These are phyloP conservation scores for Moniliophthora roreri DNA, from an alignment of 1,284 basidiomycete species.

Conservation along the genomic window DNA sequence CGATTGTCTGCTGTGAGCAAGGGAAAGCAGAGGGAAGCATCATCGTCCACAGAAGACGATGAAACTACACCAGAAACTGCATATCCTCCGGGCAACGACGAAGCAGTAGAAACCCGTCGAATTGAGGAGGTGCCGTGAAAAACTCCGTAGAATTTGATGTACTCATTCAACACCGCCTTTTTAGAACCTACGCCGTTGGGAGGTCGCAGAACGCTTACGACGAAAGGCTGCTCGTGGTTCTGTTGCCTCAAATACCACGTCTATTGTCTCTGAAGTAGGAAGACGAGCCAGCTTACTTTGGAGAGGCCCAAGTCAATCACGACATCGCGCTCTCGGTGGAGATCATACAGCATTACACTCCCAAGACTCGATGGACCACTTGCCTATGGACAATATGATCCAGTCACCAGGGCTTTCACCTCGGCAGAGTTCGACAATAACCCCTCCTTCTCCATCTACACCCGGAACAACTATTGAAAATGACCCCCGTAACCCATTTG, in stretches of 20 bases:
- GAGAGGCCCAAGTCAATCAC: slow-evolving; percentile 32
- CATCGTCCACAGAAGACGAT: slow-evolving; percentile 26
- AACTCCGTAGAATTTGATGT: neutral
- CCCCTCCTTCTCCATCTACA: slow-evolving; percentile 31
- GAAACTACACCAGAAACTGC: slow-evolving; percentile 31
- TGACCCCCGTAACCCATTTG: slow-evolving; percentile 45
- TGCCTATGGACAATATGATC: slow-evolving; percentile 54
- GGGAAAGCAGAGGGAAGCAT: slow-evolving; percentile 21
- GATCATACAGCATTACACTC: slow-evolving; percentile 46
- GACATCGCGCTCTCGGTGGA: slow-evolving; percentile 33
- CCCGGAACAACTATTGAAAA: slow-evolving; percentile 19
- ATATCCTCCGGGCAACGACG: slow-evolving; percentile 69
- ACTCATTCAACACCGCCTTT: slow-evolving; percentile 9
- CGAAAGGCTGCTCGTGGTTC: slow-evolving; percentile 65
- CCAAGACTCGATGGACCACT: slow-evolving; percentile 45
- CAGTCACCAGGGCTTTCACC: slow-evolving; percentile 36
- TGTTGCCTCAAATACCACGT: slow-evolving; percentile 22
- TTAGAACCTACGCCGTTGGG: slow-evolving; percentile 74
- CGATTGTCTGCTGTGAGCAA: slow-evolving; percentile 5
- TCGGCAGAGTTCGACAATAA: slow-evolving; percentile 20
- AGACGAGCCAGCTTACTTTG: slow-evolving; percentile 57
- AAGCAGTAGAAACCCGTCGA: slow-evolving; percentile 61
- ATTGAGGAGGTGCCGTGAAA: slow-evolving; percentile 58
- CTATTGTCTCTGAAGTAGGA: slow-evolving; percentile 53
- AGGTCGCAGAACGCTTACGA: slow-evolving; percentile 66